A percentile compares a stretch with the other conserved stretches of the same genome.
Conservation (phyloP, 257 asterid species). For the Gynochthodes officinalis region DNA sequence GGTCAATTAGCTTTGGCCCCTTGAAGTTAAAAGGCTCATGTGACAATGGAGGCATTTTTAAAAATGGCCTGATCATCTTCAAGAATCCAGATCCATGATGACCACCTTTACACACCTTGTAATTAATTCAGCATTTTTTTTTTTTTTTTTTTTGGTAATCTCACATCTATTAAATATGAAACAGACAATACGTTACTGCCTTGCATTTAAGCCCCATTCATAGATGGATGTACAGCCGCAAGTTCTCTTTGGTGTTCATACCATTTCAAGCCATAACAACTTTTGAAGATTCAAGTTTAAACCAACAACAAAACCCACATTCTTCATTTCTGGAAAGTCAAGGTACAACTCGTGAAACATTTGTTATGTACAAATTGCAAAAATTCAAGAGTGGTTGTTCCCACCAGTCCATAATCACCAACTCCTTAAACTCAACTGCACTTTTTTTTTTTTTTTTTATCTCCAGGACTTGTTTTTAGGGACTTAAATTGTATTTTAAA, state of each 20-base stretch:
- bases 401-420: too few relatives aligned
- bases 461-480: too few relatives aligned
- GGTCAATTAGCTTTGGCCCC: constrained; percentile 7
- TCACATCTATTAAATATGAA: background rate
- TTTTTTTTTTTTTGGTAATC: background rate
- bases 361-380: too few relatives aligned
- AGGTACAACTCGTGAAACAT: background rate
- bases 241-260: background rate
- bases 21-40: background rate
- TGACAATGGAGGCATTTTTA: background rate
- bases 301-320: background rate
- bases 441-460: too few relatives aligned
- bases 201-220: background rate
- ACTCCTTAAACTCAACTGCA: background rate
- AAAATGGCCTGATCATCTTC: background rate
- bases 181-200: background rate
- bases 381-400: too few relatives aligned
- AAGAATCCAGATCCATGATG: background rate
- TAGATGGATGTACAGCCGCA: constrained; percentile 4
- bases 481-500: too few relatives aligned
- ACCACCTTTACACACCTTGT: background rate
- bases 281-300: background rate
- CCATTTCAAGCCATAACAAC: background rate
- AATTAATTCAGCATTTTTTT: background rate
- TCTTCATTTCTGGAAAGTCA: background rate